phyloP scores from a whole-genome alignment of 2,329 filamentous ascomycete genomes.

The Arthrobotrys sphaeroides region DNA sequence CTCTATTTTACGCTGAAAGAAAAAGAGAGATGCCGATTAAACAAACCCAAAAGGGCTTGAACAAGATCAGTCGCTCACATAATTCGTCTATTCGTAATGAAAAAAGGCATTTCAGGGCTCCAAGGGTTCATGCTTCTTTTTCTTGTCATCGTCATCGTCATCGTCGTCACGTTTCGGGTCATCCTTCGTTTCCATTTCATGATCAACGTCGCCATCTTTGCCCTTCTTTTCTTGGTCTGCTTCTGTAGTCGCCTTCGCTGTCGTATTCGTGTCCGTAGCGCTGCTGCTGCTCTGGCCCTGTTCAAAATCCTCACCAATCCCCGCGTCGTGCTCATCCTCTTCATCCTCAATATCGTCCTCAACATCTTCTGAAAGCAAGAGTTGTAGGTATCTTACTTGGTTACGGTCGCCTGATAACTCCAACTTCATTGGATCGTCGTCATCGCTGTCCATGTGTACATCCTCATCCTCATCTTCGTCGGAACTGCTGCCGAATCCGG shows the following conservation, averaged over 20 bases:
- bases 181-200: conserved; percentile 55
- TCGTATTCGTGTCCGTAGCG: conserved; percentile 39
- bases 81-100: conserved; percentile 39
- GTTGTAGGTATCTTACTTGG: conserved; percentile 58
- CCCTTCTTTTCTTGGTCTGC: conserved; percentile 40
- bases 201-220: conserved; percentile 54
- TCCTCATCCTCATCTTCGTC: conserved; percentile 86
- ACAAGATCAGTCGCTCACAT: conserved; percentile 48
- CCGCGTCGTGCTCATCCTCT: conserved; percentile 56
- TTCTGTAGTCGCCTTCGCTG: conserved; percentile 20
- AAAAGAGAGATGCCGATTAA: conserved; percentile 38
- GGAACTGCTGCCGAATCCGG: conserved; percentile 92
- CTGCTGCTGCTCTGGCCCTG: conserved; percentile 51
- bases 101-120: conserved; percentile 42
- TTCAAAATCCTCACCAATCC: conserved; percentile 53
- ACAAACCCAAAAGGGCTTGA: conserved; percentile 33
- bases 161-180: conserved; percentile 22
- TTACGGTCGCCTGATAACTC: conserved; percentile 57
- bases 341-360: conserved; percentile 58
- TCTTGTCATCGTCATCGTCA: conserved; percentile 44
- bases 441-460: conserved; percentile 82
- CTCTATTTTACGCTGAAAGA: conserved; percentile 47
- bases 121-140: conserved; percentile 53
- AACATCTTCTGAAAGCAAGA: conserved; percentile 55
- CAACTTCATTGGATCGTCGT: conserved; percentile 58